Evolutionary conservation across 352 stramenopile genomes (phyloP), one percentile per base, ranked within the genome.

Genomic region (Pythium sp.): DNA sequence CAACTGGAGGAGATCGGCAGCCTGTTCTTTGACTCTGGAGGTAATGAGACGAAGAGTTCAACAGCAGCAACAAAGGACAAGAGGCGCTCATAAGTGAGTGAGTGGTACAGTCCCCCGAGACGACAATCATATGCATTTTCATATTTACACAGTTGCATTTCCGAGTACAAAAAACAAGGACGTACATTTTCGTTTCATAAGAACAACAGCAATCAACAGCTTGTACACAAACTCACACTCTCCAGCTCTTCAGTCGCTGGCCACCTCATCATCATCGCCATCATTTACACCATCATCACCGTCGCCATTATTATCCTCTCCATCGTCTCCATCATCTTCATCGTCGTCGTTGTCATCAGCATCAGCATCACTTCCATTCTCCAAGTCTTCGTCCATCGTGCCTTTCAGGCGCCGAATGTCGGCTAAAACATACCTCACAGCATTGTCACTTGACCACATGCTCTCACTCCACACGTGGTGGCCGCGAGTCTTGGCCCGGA

Each of bases 371-470:
- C 12, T 30, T 6, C 30, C 36, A 38, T 30, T 5, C 7, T 28
- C 30, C 28, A n/a, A 7, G 41, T 38, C 41, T n/a, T 43, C 41
- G 58, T 56, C 32, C 26, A 46, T 57, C 28, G 22, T 55, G 58
- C 54, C 51, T 24, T 76, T 74, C 12, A 68, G 5, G 34, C 36
- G 54, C 2, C 62, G 47, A 18, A 80, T 76, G 36, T 69, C 53
- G 30, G 28, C n/a, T 26, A 80, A 24, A 26, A 71, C 58, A 28
- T 64, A 32, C 7, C 12, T 5, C 38, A 64, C 54, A 3, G 2
- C 36, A 11, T 5, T 7, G 3, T 64, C 57, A 7, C 65, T 67
- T 26, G 74, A 76, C 74, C 74, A 80, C 74, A 80, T 80, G 62
- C 69, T 78, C 18, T 51, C 38, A 46, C 74, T 80, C 58, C 69